A percentile compares a stretch with the other conserved stretches of the same genome.
These are phyloP conservation scores for Pseudogymnoascus sp. DNA, from an alignment of 2,329 filamentous ascomycete genomes.

Conservation along the genomic window DNA sequence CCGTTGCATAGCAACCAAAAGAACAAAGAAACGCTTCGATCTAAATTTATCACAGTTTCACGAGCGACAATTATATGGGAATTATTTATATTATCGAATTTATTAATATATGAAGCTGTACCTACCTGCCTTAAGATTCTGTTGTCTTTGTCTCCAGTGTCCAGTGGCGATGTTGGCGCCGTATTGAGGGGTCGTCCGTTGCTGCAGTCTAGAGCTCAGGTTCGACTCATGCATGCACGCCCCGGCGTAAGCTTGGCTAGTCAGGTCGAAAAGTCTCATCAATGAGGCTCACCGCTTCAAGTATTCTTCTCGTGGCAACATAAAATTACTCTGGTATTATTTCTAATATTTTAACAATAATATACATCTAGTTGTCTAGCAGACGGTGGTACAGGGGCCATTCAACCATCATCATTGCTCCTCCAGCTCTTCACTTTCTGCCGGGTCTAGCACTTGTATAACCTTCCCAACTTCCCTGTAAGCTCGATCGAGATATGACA, in stretches of 20 bases:
- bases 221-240: slow-evolving; percentile 1
- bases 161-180: neutral
- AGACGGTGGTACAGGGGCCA: neutral
- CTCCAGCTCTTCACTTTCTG: slow-evolving; percentile 1
- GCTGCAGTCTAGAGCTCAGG: neutral
- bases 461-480: slow-evolving; percentile 13
- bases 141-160: neutral
- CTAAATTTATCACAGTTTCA: neutral
- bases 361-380: neutral
- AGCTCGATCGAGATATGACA: slow-evolving; percentile 14
- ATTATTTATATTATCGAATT: neutral
- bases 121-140: neutral
- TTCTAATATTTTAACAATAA: slow-evolving; percentile 6
- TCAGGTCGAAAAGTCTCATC: neutral
- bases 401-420: neutral
- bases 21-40: neutral
- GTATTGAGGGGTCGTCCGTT: neutral
- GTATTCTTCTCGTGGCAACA: neutral
- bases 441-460: slow-evolving; percentile 10
- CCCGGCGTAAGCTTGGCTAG: neutral
- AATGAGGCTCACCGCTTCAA: neutral
- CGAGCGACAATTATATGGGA: neutral
- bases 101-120: neutral
- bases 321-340: neutral
- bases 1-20: slow-evolving; percentile 9